phyloP scores from a whole-genome alignment of 148 eudicot species.

The Vaccinium myrtillus region DNA sequence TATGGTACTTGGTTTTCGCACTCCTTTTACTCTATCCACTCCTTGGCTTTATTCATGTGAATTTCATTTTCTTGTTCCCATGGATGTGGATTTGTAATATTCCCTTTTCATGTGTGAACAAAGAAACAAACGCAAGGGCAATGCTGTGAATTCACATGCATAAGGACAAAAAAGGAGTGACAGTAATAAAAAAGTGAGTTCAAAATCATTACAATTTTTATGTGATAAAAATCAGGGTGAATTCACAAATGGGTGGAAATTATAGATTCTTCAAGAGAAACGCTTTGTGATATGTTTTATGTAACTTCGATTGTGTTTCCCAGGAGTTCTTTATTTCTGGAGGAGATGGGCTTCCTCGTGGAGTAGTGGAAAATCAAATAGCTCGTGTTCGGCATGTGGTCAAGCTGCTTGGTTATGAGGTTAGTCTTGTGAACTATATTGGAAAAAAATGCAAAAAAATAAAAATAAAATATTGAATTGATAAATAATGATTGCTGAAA shows the following conservation, averaged over 20 bases:
- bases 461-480: background rate
- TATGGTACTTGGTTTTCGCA: background rate
- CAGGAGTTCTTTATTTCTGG: conserved; percentile 99
- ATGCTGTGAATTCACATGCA: background rate
- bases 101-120: background rate
- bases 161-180: background rate
- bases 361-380: conserved; percentile 91
- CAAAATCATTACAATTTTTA: background rate
- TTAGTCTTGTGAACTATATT: conserved; percentile 30
- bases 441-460: background rate
- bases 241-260: background rate
- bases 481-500: background rate
- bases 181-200: background rate
- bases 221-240: background rate
- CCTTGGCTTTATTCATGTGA: conserved; percentile 1
- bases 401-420: conserved; percentile 86
- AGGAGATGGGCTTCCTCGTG: conserved; percentile 99
- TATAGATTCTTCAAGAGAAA: background rate
- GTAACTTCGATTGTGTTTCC: background rate
- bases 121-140: background rate
- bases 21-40: background rate
- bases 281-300: background rate
- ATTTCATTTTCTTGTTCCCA: background rate
- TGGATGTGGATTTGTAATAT: background rate
- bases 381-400: conserved; percentile 70